These are phyloP conservation scores for Chiua virens DNA, from an alignment of 768 basidiomycete genomes.

Conservation along the genomic window DNA sequence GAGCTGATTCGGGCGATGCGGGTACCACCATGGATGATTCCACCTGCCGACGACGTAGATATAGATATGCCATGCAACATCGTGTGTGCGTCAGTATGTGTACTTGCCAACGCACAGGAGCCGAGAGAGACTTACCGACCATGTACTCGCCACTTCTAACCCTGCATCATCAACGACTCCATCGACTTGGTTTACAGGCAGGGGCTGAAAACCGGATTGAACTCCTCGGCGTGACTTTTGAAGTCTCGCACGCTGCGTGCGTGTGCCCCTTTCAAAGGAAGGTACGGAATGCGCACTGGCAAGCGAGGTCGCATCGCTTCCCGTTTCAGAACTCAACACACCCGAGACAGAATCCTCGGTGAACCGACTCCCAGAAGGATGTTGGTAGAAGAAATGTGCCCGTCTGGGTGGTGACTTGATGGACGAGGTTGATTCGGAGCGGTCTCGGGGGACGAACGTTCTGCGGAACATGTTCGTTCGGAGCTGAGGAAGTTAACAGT, in stretches of 20 bases:
- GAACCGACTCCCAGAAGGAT: conserved; percentile 29
- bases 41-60: no score
- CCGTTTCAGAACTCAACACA: conserved; percentile 26
- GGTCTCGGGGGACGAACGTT: conserved; percentile 2
- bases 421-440: conserved; percentile 10
- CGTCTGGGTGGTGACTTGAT: conserved; percentile 13
- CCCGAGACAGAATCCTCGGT: conserved; percentile 25
- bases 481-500: not conserved
- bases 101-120: no score
- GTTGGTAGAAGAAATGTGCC: conserved; percentile 8
- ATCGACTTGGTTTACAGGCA: not conserved
- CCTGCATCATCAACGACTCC: conserved; percentile 1
- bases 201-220: not conserved
- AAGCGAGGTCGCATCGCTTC: conserved; percentile 17
- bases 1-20: not conserved
- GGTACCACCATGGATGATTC: not conserved
- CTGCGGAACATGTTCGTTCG: conserved; percentile 20
- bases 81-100: not conserved
- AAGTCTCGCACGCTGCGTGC: conserved; percentile 10
- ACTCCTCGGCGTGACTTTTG: conserved; percentile 19
- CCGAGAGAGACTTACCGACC: conserved; percentile 16
- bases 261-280: conserved; percentile 2
- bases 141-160: conserved; percentile 8
- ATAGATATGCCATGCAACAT: no score
- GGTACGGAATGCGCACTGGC: not conserved